Evolutionary conservation across 306 rosid species (phyloP).

Genomic region (Quercus rubra): DNA sequence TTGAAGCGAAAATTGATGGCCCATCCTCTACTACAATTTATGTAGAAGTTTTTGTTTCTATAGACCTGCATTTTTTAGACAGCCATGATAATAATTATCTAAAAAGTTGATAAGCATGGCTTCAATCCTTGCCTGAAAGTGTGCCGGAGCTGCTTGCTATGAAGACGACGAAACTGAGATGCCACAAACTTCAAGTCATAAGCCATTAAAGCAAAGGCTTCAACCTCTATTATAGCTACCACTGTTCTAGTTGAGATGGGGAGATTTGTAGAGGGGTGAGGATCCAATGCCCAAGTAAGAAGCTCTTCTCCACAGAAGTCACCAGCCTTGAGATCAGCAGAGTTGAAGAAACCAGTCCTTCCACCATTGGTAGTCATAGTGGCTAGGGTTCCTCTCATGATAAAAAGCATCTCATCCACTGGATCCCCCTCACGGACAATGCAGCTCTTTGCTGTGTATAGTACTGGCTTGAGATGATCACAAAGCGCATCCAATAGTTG

Average conservation of each 20-base stretch:
- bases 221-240: conserved; percentile 65
- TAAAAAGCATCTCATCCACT: conserved; percentile 85
- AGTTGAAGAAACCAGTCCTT: conserved; percentile 66
- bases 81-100: neutral
- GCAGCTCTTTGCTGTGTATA: conserved; percentile 58
- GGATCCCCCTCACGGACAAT: conserved; percentile 87
- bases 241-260: conserved; percentile 83
- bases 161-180: conserved; percentile 69
- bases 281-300: conserved; percentile 89
- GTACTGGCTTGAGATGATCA: conserved; percentile 72
- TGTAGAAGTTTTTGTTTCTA: neutral
- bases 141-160: conserved; percentile 61
- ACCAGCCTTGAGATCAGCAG: conserved; percentile 57
- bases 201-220: conserved; percentile 79
- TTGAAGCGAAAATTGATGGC: too few species aligned
- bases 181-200: conserved; percentile 70
- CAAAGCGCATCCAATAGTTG: conserved; percentile 73
- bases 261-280: conserved; percentile 49
- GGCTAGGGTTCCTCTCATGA: conserved; percentile 65
- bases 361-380: conserved; percentile 69
- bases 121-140: conserved; percentile 59
- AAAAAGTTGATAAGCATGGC: conserved; percentile 10
- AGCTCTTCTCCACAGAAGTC: conserved; percentile 98
- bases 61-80: neutral
- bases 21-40: neutral